Conservation (phyloP, 345 rosid species). For the Gossypium mustelinum region DNA sequence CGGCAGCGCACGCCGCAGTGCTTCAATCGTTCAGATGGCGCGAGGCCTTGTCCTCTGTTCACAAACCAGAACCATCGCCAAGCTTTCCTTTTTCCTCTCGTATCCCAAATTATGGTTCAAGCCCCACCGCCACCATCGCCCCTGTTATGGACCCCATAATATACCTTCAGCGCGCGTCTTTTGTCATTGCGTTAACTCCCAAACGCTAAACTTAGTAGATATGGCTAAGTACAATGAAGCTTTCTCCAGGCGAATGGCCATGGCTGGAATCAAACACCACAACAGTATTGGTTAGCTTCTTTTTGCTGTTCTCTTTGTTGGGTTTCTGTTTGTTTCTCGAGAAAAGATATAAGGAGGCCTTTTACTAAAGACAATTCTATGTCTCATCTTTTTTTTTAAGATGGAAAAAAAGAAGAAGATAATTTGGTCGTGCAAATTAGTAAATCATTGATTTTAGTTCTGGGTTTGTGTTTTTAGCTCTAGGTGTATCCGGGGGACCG, state of each 20-base stretch:
- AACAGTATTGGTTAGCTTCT: constrained; percentile 66
- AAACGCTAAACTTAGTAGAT: constrained; percentile 21
- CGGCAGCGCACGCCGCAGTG: background rate
- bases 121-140: constrained; percentile 14
- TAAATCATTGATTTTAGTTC: constrained; percentile 4
- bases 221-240: constrained; percentile 38
- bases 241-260: constrained; percentile 68
- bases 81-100: constrained; percentile 29
- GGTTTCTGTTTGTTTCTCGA: constrained; percentile 16
- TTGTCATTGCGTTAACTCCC: constrained; percentile 36
- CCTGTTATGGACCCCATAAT: constrained; percentile 12
- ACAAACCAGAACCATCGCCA: constrained; percentile 31
- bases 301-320: background rate
- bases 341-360: background rate
- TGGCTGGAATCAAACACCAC: constrained; percentile 83
- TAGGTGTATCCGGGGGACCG: constrained; percentile 95
- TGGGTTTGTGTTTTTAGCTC: constrained; percentile 36
- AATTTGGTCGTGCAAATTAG: background rate
- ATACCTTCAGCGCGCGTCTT: constrained; percentile 33
- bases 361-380: background rate
- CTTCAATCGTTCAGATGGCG: constrained; percentile 35
- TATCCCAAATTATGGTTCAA: constrained; percentile 24
- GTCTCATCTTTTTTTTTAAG: background rate
- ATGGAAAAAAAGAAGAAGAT: background rate
- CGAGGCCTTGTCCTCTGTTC: constrained; percentile 35